Conservation (phyloP, 1,284 basidiomycete genomes). For the Rhodotorula sp. region DNA sequence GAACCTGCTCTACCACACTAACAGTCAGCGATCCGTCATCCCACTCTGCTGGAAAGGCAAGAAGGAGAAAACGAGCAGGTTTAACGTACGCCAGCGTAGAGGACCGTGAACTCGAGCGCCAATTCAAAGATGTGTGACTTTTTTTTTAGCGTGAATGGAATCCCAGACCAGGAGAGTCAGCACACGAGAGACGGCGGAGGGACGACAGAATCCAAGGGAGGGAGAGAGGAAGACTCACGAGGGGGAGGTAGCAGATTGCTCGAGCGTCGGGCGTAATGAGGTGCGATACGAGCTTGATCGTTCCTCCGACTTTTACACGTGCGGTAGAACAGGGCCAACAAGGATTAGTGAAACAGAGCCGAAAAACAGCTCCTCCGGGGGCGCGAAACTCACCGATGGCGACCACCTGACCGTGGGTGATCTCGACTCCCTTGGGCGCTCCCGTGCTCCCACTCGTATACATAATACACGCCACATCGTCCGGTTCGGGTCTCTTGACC, state of each 20-base stretch:
- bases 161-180: neutral
- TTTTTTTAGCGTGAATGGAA: no score
- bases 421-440: constrained; percentile 86
- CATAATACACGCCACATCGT: constrained; percentile 87
- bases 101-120: constrained; percentile 57
- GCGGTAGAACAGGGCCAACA: no score
- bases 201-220: neutral
- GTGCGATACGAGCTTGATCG: constrained; percentile 67
- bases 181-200: neutral
- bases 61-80: neutral
- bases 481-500: constrained; percentile 58
- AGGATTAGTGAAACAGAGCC: no score
- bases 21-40: neutral
- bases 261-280: constrained; percentile 70
- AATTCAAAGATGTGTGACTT: constrained; percentile 56
- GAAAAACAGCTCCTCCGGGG: neutral
- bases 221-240: constrained; percentile 35
- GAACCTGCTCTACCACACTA: no score
- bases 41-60: neutral
- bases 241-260: constrained; percentile 69
- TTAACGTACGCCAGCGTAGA: constrained; percentile 12
- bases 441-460: constrained; percentile 77
- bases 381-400: constrained; percentile 59
- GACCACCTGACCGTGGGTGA: constrained; percentile 78
- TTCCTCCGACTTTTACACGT: constrained; percentile 24